phyloP scores from a whole-genome alignment of 768 basidiomycete genomes.

The Mycena albidolilacea region DNA sequence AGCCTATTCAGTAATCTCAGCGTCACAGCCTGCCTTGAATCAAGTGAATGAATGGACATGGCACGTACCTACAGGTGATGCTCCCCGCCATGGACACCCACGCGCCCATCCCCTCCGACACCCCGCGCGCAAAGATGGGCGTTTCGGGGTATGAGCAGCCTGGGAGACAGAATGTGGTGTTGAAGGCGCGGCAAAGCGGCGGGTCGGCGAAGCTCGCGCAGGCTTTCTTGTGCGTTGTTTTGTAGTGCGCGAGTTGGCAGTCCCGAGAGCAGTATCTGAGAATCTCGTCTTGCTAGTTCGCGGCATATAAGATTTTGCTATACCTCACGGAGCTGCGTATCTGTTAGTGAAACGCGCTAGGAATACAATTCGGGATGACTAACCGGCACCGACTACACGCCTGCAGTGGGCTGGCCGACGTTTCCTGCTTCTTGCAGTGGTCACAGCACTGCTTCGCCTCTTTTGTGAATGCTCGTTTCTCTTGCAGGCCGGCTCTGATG shows the following conservation, averaged over 20 bases:
- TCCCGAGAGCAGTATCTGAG: slow-evolving; percentile 36
- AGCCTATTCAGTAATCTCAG: slow-evolving; percentile 2
- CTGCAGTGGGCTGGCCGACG: slow-evolving; percentile 19
- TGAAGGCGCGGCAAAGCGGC: slow-evolving; percentile 37
- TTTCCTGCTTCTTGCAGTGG: slow-evolving; percentile 29
- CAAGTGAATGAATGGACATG: neutral
- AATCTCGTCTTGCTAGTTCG: no score
- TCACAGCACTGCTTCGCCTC: slow-evolving; percentile 30
- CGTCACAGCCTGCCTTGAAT: no score
- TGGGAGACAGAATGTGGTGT: slow-evolving; percentile 16
- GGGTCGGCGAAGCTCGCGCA: slow-evolving; percentile 31
- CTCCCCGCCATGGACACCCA: slow-evolving; percentile 31
- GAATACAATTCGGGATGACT: neutral
- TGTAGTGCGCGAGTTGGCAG: slow-evolving; percentile 35
- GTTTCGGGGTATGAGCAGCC: slow-evolving; percentile 33
- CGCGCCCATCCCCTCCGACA: slow-evolving; percentile 30
- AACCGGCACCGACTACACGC: slow-evolving; percentile 34
- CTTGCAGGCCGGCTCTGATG: slow-evolving; percentile 24
- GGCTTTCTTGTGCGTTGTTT: slow-evolving; percentile 25
- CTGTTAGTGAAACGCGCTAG: neutral
- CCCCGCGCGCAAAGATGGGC: slow-evolving; percentile 19
- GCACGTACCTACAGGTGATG: slow-evolving; percentile 32
- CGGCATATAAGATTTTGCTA: no score
- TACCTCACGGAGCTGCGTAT: slow-evolving; percentile 32
- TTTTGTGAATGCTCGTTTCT: slow-evolving; percentile 24